phyloP scores from a whole-genome alignment of 768 basidiomycete genomes.

The Lactarius hatsudake region DNA sequence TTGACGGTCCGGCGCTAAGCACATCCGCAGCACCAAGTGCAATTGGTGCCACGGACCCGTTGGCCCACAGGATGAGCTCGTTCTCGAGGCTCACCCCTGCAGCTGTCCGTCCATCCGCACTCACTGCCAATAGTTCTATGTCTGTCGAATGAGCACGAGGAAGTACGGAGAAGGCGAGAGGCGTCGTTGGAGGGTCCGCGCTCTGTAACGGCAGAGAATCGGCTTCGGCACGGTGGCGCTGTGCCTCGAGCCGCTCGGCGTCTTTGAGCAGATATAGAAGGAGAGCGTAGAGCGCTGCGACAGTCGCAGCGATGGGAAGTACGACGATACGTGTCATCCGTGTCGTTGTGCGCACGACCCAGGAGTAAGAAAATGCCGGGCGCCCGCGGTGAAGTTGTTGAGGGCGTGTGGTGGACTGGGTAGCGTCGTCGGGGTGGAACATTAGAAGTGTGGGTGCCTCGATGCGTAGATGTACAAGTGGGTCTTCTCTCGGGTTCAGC shows the following conservation, averaged over 20 bases:
- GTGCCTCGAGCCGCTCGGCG: slow-evolving; percentile 85
- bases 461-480: slow-evolving; percentile 72
- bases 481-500: slow-evolving; percentile 65
- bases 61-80: slow-evolving; percentile 70
- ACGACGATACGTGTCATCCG: slow-evolving; percentile 83
- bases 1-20: slow-evolving; percentile 49
- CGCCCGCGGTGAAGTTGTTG: slow-evolving; percentile 15
- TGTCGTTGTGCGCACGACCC: slow-evolving; percentile 52
- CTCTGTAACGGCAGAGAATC: slow-evolving; percentile 37
- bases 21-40: slow-evolving; percentile 52
- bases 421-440: slow-evolving; percentile 44
- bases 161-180: slow-evolving; percentile 60
- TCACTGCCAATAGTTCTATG: slow-evolving; percentile 74
- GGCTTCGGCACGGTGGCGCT: slow-evolving; percentile 57
- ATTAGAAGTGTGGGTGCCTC: slow-evolving; percentile 79
- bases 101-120: slow-evolving; percentile 60
- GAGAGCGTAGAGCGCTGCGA: slow-evolving; percentile 67
- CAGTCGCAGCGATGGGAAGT: slow-evolving; percentile 79
- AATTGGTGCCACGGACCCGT: slow-evolving; percentile 41
- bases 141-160: slow-evolving; percentile 83
- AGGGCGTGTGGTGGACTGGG: slow-evolving; percentile 17
- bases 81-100: slow-evolving; percentile 77
- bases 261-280: slow-evolving; percentile 87
- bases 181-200: slow-evolving; percentile 39
- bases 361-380: slow-evolving; percentile 38